phyloP scores from a whole-genome alignment of 2,329 filamentous ascomycete species.

The Penicillium sp. region DNA sequence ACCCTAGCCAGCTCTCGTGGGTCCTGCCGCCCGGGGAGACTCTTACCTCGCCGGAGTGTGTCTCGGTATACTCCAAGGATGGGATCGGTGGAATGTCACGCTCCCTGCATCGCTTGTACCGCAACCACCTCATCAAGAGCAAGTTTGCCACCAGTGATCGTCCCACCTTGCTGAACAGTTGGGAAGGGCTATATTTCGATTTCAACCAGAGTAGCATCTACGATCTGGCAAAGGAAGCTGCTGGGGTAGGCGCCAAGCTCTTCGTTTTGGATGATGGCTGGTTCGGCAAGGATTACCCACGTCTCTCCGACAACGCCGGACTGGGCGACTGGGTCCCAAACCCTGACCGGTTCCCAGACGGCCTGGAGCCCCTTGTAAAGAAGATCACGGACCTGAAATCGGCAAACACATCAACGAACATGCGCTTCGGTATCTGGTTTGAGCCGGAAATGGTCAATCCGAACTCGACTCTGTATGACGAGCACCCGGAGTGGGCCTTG shows the following conservation, averaged over 20 bases:
- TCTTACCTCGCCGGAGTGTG: constrained; percentile 61
- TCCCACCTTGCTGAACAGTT: constrained; percentile 62
- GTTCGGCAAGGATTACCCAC: constrained; percentile 63
- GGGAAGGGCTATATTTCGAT: constrained; percentile 62
- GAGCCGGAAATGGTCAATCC: constrained; percentile 68
- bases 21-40: constrained; percentile 54
- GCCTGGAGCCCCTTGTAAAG: constrained; percentile 52
- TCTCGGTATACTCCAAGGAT: constrained; percentile 58
- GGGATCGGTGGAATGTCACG: constrained; percentile 63
- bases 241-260: constrained; percentile 58
- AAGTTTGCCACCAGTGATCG: constrained; percentile 53
- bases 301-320: constrained; percentile 55
- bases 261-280: constrained; percentile 67
- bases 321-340: constrained; percentile 65
- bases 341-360: constrained; percentile 57
- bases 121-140: constrained; percentile 59
- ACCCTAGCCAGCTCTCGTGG: constrained; percentile 61
- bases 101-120: constrained; percentile 60
- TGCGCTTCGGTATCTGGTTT: constrained; percentile 65
- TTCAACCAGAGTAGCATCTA: constrained; percentile 58
- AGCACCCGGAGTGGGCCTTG: constrained; percentile 64
- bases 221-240: constrained; percentile 55
- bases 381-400: constrained; percentile 52
- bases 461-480: constrained; percentile 58
- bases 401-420: constrained; percentile 46